Percentiles rank a stretch among this genome's conserved stretches.
phyloP scores from a whole-genome alignment of 345 rosid species.

The Hirschfeldia incana region DNA sequence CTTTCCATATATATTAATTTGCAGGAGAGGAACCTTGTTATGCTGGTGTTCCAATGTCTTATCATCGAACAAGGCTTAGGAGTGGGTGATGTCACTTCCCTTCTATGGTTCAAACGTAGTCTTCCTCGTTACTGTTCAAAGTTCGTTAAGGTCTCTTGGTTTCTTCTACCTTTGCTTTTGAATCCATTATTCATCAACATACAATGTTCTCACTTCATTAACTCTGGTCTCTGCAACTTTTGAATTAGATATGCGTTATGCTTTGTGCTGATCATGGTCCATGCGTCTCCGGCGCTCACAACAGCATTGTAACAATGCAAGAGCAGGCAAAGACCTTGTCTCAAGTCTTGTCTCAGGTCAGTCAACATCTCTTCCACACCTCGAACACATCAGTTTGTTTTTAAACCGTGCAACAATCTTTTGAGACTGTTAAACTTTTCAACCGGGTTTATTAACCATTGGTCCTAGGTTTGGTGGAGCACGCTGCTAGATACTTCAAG shows the following conservation, averaged over 20 bases:
- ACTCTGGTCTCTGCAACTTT: constrained; percentile 18
- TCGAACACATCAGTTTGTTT: not conserved
- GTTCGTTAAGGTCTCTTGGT: constrained; percentile 76
- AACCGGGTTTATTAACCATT: constrained; percentile 84
- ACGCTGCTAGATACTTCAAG: constrained; percentile 96
- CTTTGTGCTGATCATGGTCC: constrained; percentile 99
- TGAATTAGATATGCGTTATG: constrained; percentile 87
- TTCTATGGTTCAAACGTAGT: constrained; percentile 96
- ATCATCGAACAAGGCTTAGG: constrained; percentile 88
- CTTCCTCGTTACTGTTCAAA: constrained; percentile 95
- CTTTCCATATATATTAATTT: constrained; percentile 1
- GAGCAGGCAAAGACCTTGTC: constrained; percentile 99
- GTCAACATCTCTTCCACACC: constrained; percentile 1
- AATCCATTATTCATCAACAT: not conserved
- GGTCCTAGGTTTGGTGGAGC: constrained; percentile 99
- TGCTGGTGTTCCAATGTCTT: constrained; percentile 96
- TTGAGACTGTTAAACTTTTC: not conserved
- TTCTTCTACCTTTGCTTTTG: not conserved
- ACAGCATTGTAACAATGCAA: constrained; percentile 93
- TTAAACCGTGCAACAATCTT: not conserved
- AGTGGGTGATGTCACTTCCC: constrained; percentile 93
- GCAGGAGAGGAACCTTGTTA: constrained; percentile 97
- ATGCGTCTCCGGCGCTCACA: constrained; percentile 97
- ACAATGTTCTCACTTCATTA: not conserved
- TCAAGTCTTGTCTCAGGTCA: constrained; percentile 91